Evolutionary conservation across 805 yeast species (phyloP), one percentile per base, ranked within the genome.

Genomic region (Candida ponderosae): DNA sequence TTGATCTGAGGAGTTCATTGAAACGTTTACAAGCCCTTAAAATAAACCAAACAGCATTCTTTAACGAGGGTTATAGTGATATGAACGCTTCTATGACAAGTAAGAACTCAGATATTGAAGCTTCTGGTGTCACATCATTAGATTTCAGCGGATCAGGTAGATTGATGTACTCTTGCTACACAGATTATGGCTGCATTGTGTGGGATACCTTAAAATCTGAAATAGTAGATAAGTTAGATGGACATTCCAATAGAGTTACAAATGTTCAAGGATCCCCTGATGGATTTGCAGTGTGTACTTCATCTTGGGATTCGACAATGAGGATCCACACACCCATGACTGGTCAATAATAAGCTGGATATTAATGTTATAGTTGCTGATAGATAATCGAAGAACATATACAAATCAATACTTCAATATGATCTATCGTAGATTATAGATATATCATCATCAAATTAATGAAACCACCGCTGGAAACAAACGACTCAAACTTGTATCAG

Each of bases 131-230:
- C 17, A 63, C 74, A 4, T 77, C 93, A 0, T 48, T 87, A 15
- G 90, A 81, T 53, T 79, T 81, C 48, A 79, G 94, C 33, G 61
- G 59, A 8, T 77, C 88, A 27, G 95, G 95, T 0, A 60, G 96
- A 33, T 56, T 86, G 18, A 59, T 87, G 63, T 82, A 80, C 54
- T 71, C 79, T 2, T 80, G 90, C 36, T 84, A 84, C 53, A 75
- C 87, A 0, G 93, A 87, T 40, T 70, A 73, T 38, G 82, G 84
- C 2, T 79, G 90, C 47, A 60, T 81, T 16, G 68, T 82, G 4
- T 84, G 95, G 93, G 97, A 88, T 54, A 61, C 74, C 1, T 60
- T 88, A 15, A 76, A 73, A 39, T 77, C 76, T 13, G 77, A 74
- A 38, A 60, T 81, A 14, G 74, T 85, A 6, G 88, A 86, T 1